A percentile compares a stretch with the other conserved stretches of the same genome.
These are phyloP conservation scores for Aspergillus ostianus DNA, from an alignment of 495 filamentous ascomycete genomes.

Conservation along the genomic window DNA sequence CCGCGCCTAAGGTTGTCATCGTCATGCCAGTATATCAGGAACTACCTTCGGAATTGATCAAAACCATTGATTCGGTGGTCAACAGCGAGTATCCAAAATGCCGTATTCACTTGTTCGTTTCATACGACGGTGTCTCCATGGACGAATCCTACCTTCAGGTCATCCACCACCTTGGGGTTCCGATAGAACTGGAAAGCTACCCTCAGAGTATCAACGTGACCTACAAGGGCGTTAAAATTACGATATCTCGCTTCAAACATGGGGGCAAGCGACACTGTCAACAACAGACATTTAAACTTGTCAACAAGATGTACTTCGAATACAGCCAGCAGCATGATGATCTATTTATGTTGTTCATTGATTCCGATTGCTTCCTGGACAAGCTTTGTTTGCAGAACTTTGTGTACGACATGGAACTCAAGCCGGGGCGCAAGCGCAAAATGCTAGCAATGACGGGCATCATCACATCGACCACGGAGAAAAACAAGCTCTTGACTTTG, in stretches of 20 bases:
- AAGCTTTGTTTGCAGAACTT: constrained; percentile 94
- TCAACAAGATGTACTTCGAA: constrained; percentile 88
- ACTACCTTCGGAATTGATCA: constrained; percentile 77
- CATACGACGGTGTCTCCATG: constrained; percentile 87
- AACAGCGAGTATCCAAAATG: constrained; percentile 92
- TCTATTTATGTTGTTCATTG: constrained; percentile 94
- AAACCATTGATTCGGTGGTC: constrained; percentile 88
- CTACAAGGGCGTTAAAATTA: constrained; percentile 80
- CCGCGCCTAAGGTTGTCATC: constrained; percentile 92
- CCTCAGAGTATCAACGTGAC: constrained; percentile 88
- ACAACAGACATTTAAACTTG: constrained; percentile 90
- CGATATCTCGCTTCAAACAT: constrained; percentile 89
- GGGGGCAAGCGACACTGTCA: constrained; percentile 94
- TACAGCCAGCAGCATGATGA: constrained; percentile 90
- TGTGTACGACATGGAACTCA: constrained; percentile 98
- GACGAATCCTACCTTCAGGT: constrained; percentile 89
- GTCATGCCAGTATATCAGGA: constrained; percentile 99
- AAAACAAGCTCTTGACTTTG: constrained; percentile 84
- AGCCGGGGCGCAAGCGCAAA: constrained; percentile 85
- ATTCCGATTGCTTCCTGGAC: constrained; percentile 97
- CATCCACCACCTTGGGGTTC: constrained; percentile 83
- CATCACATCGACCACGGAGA: constrained; percentile 90
- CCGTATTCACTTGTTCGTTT: constrained; percentile 95
- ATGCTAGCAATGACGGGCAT: constrained; percentile 99
- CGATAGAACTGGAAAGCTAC: constrained; percentile 71